Base-by-base conservation (phyloP, 805 yeast species). In the Candida piceae region DNA sequence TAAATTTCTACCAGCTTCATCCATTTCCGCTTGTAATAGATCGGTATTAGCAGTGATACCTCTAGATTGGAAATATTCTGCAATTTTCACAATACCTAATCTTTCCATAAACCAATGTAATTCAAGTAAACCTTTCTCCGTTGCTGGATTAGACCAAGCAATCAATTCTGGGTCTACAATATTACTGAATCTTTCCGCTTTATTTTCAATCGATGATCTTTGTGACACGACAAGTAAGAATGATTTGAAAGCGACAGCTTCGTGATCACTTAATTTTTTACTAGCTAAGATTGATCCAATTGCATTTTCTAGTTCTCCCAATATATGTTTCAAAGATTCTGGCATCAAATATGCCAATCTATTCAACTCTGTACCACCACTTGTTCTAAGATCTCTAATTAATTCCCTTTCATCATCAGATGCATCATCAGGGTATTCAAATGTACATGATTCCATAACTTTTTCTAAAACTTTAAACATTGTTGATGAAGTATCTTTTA, bases 41-140 rank as follows among this genome's bases (percentile, higher is more conserved):
- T 88, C 78, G 3, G 95, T 83, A 19, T 69, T 62, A 4, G 89
- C 86, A 1, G 84, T 74, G 22, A 94, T 89, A 5, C 85, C 84
- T 47, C 97, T 69, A 7, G 76, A 73, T 43, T 81, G 80, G 61
- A 94, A 93, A 55, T 93, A 93, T 41, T 83, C 83, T 0, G 97
- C 95, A 53, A 93, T 94, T 55, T 80, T 79, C 3, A 88, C 97
- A 38, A 93, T 86, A 3, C 98, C 98, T 35, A 94, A 72, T 50
- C 97, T 74, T 61, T 89, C 97, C 97, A 93, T 90, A 50, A 93
- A 93, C 97, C 97, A 93, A 42, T 87, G 96, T 31, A 94, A 69
- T 54, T 90, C 95, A 53, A 80, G 67, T 20, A 93, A 65, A 0
- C 97, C 97, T 53, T 87, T 87, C 44, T 86, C 88, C 0, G 97